phyloP scores from a whole-genome alignment of 192 early-diverging fungal genomes.

The Backusella westeae region DNA sequence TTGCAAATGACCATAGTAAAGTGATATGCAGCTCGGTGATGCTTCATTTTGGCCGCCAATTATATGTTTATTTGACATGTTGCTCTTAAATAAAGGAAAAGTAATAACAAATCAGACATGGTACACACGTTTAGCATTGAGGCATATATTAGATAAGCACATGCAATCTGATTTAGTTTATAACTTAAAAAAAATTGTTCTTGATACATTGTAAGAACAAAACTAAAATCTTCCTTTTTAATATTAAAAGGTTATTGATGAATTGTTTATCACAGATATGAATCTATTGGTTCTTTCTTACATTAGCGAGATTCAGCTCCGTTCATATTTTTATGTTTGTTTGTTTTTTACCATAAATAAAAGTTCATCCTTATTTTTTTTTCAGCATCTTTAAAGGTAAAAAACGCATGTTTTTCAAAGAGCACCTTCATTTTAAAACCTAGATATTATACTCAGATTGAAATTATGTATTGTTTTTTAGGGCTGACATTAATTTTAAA shows the following conservation, averaged over 20 bases:
- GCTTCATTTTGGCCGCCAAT: neutral
- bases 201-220: neutral
- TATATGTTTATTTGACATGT: neutral
- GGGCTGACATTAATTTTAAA: neutral
- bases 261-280: neutral
- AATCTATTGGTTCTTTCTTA: neutral
- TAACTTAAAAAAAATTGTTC: neutral
- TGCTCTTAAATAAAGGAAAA: neutral
- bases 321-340: neutral
- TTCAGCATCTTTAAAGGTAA: too few relatives aligned
- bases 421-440: neutral
- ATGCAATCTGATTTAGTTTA: neutral
- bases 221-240: neutral
- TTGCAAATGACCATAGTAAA: neutral
- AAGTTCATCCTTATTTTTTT: neutral
- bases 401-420: neutral
- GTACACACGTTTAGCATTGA: neutral
- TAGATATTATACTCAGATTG: neutral
- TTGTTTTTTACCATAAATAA: neutral
- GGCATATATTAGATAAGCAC: neutral
- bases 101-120: neutral
- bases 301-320: neutral
- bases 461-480: neutral
- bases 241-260: neutral
- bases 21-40: neutral